A percentile compares a stretch with the other conserved stretches of the same genome.
Evolutionary conservation across 192 early-diverging fungal species (phyloP).

Genomic region (Allomyces javanicus): DNA sequence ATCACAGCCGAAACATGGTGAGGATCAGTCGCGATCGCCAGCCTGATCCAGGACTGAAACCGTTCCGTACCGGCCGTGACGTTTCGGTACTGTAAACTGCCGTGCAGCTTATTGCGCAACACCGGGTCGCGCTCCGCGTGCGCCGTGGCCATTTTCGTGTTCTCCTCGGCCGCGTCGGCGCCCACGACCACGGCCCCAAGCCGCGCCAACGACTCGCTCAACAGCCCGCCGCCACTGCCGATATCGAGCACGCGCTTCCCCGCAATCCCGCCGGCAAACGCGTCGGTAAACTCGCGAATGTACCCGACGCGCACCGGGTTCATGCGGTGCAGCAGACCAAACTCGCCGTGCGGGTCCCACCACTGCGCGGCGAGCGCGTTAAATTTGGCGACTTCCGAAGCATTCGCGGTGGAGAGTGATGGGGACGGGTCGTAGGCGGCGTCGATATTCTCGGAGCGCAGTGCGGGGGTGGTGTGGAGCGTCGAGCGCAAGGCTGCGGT

Average conservation of each 20-base stretch:
- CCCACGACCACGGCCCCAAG: conserved; percentile 54
- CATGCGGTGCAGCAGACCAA: conserved; percentile 63
- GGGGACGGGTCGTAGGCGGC: no score
- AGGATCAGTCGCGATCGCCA: not conserved
- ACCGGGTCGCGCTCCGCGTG: conserved; percentile 51
- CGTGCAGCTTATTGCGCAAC: conserved; percentile 20
- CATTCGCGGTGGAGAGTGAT: conserved; percentile 28
- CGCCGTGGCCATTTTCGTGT: conserved; percentile 52
- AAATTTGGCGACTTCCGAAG: conserved; percentile 57
- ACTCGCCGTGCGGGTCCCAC: conserved; percentile 78
- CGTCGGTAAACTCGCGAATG: conserved; percentile 28
- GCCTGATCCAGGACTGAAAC: no score
- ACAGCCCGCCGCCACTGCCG: conserved; percentile 84
- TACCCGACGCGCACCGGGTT: conserved; percentile 53
- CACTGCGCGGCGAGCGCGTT: conserved; percentile 48
- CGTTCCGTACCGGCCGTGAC: conserved; percentile 32
- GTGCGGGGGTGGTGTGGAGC: no score
- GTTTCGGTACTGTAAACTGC: conserved; percentile 36
- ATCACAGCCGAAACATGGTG: not conserved
- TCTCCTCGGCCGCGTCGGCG: conserved; percentile 69
- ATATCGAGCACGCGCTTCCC: conserved; percentile 59
- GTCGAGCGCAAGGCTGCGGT: no score
- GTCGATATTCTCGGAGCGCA: no score
- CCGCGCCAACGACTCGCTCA: conserved; percentile 65
- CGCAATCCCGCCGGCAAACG: conserved; percentile 8